Conservation (phyloP, 352 stramenopile genomes). For the Phytophthora hybrid region DNA sequence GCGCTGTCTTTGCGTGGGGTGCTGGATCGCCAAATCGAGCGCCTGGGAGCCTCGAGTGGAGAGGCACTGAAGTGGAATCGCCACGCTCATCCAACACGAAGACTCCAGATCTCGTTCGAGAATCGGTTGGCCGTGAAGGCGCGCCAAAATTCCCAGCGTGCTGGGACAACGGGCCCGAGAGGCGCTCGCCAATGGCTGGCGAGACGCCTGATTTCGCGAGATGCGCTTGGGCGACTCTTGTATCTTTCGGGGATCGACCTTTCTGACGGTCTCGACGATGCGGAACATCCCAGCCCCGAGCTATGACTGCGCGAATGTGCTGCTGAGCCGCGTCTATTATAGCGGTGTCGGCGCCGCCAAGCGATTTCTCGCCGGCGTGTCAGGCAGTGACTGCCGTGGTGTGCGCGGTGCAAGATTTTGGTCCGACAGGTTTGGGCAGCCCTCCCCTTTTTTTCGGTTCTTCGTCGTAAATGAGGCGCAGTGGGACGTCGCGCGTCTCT, state of each 20-base stretch:
- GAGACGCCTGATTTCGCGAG: neutral
- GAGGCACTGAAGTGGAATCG: too few relatives aligned
- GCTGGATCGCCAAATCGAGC: too few relatives aligned
- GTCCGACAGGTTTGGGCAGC: neutral
- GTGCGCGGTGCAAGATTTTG: neutral
- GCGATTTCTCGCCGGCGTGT: too few relatives aligned
- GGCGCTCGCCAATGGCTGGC: neutral
- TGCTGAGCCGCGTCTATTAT: too few relatives aligned
- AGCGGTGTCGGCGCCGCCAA: too few relatives aligned
- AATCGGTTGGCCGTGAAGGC: neutral
- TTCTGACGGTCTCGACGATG: neutral
- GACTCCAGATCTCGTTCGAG: too few relatives aligned
- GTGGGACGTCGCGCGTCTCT: neutral
- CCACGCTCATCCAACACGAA: too few relatives aligned
- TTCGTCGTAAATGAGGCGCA: neutral
- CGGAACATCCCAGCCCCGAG: too few relatives aligned
- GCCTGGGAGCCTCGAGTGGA: neutral
- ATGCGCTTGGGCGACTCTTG: neutral
- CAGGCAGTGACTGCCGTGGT: too few relatives aligned
- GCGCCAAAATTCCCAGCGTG: neutral
- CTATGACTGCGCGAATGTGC: too few relatives aligned
- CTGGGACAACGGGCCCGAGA: neutral
- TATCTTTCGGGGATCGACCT: conserved; percentile 1
- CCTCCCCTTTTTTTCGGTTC: neutral
- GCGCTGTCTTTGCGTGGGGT: too few relatives aligned